Evolutionary conservation across 257 asterid species (phyloP), one percentile per base, ranked within the genome.

Genomic region (Craterostigma plantagineum): DNA sequence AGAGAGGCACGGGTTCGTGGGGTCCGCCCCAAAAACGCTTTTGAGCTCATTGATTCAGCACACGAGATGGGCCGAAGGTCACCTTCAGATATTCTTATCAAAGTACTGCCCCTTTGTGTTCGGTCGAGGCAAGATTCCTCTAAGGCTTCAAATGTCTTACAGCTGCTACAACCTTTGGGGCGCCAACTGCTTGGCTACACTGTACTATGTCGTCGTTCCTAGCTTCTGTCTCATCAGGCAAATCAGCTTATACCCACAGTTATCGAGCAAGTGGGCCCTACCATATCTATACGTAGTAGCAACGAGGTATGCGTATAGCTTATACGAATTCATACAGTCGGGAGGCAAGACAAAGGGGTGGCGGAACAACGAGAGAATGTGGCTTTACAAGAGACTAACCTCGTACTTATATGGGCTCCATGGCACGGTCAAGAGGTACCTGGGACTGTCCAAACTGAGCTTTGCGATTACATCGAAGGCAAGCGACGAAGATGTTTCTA

Each of bases 11-110:
- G 94, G 61, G 16, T 85, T 81, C 76, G 35, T 75, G 46, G 94
- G 96, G 8, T 39, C 81, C 40, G 60, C 62, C 0, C 55, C 54
- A 8, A 75, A 75, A 4, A 75, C 76, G 11, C 76, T 85, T n/a
- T 77, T 68, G 59, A 90, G 72, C 55, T 54, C 57, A 9, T 61
- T 85, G 34, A 73, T 81, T 50, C 85, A 72, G 34, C 83, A 85
- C 35, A 81, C 72, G 75, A 70, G 96, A 75, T 85, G 92, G 96
- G 64, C 92, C 2, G 96, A 77, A 60, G 96, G 94, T 1, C 76
- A 77, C 57, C 49, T 81, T 17, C 93, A 72, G 60, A 72, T 85
- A 56, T 27, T 70, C 33, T 52, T 85, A 9, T 85, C 30, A 6
- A 68, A 63, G 58, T 66, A 70, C 49, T 59, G 78, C 54, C 94